Evolutionary conservation across 768 basidiomycete species (phyloP).

Genomic region (Naematelia encephala): DNA sequence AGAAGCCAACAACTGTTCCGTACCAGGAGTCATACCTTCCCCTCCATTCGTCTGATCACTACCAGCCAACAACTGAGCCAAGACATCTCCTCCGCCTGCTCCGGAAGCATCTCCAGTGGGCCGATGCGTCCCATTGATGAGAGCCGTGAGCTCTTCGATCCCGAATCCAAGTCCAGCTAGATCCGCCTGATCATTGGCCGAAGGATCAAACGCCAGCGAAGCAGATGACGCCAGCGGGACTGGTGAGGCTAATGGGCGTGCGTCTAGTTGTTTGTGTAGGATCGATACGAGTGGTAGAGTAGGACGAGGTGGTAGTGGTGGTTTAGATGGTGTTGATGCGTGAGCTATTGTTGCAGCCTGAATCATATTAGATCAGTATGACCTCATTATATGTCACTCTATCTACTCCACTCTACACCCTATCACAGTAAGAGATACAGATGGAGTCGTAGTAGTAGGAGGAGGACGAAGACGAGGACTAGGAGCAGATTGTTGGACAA

Average conservation of each 20-base stretch:
- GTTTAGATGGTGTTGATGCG: constrained; percentile 5
- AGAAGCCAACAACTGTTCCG: neutral
- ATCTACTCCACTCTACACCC: too few relatives aligned
- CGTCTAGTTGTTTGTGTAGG: neutral
- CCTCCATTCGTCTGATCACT: neutral
- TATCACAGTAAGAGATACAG: too few relatives aligned
- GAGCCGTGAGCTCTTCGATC: constrained; percentile 5
- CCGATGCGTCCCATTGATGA: neutral
- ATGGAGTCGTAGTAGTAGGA: neutral
- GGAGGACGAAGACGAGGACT: neutral
- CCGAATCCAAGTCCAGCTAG: constrained; percentile 6
- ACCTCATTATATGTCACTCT: neutral
- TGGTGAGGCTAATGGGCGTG: constrained; percentile 4
- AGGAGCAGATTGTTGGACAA: neutral
- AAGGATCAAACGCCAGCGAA: constrained; percentile 3
- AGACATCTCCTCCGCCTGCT: neutral
- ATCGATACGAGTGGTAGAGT: too few relatives aligned
- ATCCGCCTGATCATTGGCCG: neutral
- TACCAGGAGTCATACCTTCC: neutral
- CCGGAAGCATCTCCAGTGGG: neutral
- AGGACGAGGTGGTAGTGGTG: neutral
- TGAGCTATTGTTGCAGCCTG: neutral
- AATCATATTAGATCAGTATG: neutral
- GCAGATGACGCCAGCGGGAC: constrained; percentile 6
- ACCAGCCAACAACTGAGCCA: neutral